A percentile compares a stretch with the other conserved stretches of the same genome.
phyloP scores from a whole-genome alignment of 805 yeast genomes.

The Zygoascus bituminiphila region DNA sequence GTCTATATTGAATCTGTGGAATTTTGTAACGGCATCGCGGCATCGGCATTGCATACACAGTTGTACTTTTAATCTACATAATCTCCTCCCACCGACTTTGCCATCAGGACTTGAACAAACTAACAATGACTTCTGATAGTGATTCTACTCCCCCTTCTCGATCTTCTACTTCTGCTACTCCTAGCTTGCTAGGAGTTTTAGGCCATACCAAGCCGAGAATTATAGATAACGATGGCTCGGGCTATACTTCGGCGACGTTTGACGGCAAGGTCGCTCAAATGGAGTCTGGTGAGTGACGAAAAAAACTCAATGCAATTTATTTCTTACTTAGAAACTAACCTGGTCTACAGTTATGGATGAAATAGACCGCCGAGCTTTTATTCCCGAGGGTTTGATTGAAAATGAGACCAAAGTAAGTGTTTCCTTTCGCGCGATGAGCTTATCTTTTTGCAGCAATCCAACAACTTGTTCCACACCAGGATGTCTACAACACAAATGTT shows the following conservation, averaged over 20 bases:
- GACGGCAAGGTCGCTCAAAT: slow-evolving; percentile 75
- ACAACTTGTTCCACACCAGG: no score
- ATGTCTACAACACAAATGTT: no score
- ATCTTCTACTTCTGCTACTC: slow-evolving; percentile 17
- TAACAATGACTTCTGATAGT: neutral
- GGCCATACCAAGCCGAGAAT: slow-evolving; percentile 21
- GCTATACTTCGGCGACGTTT: slow-evolving; percentile 69
- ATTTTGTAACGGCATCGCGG: neutral
- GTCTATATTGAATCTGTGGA: no score
- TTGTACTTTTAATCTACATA: neutral
- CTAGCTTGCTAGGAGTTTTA: slow-evolving; percentile 23
- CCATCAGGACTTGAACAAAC: no score
- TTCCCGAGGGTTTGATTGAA: slow-evolving; percentile 81
- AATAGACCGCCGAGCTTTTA: slow-evolving; percentile 75
- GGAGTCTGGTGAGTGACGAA: slow-evolving; percentile 34
- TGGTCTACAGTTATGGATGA: slow-evolving; percentile 54
- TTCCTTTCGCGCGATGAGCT: neutral
- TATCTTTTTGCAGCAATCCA: no score
- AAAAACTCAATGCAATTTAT: neutral
- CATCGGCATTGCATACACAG: neutral
- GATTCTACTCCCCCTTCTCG: neutral
- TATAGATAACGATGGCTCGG: slow-evolving; percentile 31
- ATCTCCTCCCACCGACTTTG: neutral
- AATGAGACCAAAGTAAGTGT: slow-evolving; percentile 51
- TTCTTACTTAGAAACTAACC: neutral